Evolutionary conservation across 2,329 filamentous ascomycete species (phyloP).

Genomic region (Podosphaera xanthii): DNA sequence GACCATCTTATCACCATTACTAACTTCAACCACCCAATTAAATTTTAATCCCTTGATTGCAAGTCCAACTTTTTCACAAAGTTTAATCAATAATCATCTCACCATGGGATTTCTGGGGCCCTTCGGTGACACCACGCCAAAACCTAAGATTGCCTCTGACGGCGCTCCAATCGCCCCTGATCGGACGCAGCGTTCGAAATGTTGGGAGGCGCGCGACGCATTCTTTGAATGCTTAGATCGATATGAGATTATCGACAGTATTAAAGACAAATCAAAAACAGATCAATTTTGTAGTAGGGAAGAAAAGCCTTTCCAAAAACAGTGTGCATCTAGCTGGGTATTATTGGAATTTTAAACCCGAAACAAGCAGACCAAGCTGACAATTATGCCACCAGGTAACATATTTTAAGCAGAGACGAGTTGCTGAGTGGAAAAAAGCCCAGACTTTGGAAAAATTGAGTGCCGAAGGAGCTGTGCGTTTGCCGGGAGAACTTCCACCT

Average conservation of each 20-base stretch:
- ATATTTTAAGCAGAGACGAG: slow-evolving; percentile 92
- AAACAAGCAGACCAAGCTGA: neutral
- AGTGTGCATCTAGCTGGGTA: slow-evolving; percentile 84
- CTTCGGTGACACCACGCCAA: slow-evolving; percentile 16
- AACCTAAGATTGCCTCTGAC: slow-evolving; percentile 26
- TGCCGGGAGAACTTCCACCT: slow-evolving; percentile 18
- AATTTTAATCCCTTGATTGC: neutral
- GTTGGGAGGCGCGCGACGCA: slow-evolving; percentile 73
- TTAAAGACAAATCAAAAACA: slow-evolving; percentile 31
- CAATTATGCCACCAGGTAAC: slow-evolving; percentile 37
- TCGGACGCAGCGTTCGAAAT: slow-evolving; percentile 55
- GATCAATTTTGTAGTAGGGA: slow-evolving; percentile 35
- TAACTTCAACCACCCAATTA: too few relatives aligned
- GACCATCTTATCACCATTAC: too few relatives aligned
- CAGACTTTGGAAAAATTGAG: slow-evolving; percentile 54
- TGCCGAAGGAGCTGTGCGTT: slow-evolving; percentile 44
- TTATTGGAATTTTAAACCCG: slow-evolving; percentile 16
- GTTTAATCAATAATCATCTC: neutral
- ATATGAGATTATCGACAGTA: slow-evolving; percentile 56
- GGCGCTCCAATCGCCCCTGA: slow-evolving; percentile 60
- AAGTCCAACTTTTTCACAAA: neutral
- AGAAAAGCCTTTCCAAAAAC: slow-evolving; percentile 48
- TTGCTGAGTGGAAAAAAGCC: slow-evolving; percentile 76
- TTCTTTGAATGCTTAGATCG: slow-evolving; percentile 79
- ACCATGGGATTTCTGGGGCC: slow-evolving; percentile 28